Evolutionary conservation across 2,329 filamentous ascomycete genomes (phyloP), one percentile per base, ranked within the genome.

Genomic region (Aspergillus clavatus): DNA sequence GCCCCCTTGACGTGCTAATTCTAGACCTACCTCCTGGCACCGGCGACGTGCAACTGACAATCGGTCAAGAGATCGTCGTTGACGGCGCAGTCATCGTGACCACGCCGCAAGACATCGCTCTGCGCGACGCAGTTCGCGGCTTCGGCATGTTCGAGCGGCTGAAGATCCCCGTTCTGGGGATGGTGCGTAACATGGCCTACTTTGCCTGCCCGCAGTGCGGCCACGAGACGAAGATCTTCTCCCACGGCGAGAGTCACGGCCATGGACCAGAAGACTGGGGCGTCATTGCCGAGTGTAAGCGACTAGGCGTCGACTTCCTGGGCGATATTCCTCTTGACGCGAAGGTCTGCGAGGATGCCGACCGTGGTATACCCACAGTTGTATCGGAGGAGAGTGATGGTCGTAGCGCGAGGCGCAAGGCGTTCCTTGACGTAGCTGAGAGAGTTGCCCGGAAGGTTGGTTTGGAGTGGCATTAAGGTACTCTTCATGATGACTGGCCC

Each of bases 1-100:
- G 85, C 11, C 84, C 83, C 10, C 73, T 98, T 2, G 93, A 98
- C 63, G 72, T 97, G 2, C 75, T 98, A 1, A 85, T 98, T 3
- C 74, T 98, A 2, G 93, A 98, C 65, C 71, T 98, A 39, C 93
- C 93, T 0, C 93, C 93, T 0, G 93, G 93, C 2, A 98, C 93
- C 0, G 93, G 93, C 19, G 93, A 98, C 61, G 91, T 91, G 0
- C 93, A 98, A 63, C 76, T 98, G 54, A 96, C 89, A n/a, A 93
- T 98, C 50, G 91, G 89, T 12, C 93, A 98, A 66, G 91, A 96
- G 70, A 77, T 98, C 8, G 75, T 87, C n/a, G 73, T 98, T 2
- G 87, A 94, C 56, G 91, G 89, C 77, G 72, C 63, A 0, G 75
- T 97, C 12, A 87, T 98, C 27, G 83, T 98, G 1, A 93, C 89